Evolutionary conservation across 495 filamentous ascomycete species (phyloP).

Genomic region (Hypomontagnella submonticulosa): DNA sequence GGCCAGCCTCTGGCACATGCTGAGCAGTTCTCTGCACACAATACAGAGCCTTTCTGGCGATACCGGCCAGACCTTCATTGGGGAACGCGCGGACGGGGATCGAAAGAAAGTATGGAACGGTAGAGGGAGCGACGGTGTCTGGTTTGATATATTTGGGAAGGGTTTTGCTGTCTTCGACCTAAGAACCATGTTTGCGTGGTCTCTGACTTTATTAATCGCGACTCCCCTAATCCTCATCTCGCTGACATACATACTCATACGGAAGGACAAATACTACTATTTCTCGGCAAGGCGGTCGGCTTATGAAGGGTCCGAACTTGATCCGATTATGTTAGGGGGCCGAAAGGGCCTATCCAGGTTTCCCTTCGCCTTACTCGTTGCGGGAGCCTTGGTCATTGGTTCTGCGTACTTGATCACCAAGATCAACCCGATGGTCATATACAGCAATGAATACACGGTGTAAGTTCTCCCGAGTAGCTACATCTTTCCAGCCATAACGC

Average conservation of each 20-base stretch:
- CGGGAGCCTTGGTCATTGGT: slow-evolving; percentile 75
- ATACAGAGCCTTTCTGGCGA: slow-evolving; percentile 76
- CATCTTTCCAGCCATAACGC: neutral
- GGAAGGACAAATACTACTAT: slow-evolving; percentile 85
- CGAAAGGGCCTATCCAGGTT: slow-evolving; percentile 86
- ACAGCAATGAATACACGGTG: slow-evolving; percentile 86
- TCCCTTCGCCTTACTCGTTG: slow-evolving; percentile 77
- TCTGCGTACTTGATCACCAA: slow-evolving; percentile 80
- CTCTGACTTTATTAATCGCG: slow-evolving; percentile 81
- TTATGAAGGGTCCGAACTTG: slow-evolving; percentile 67
- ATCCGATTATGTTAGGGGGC: slow-evolving; percentile 73
- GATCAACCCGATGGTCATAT: slow-evolving; percentile 86
- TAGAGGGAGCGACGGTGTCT: slow-evolving; percentile 77
- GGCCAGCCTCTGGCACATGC: slow-evolving; percentile 92
- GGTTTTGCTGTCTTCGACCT: slow-evolving; percentile 82
- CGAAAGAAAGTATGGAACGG: slow-evolving; percentile 72
- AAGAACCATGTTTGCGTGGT: slow-evolving; percentile 86
- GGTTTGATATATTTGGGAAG: slow-evolving; percentile 93
- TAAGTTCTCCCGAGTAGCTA: slow-evolving; percentile 47
- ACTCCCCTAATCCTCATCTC: slow-evolving; percentile 76
- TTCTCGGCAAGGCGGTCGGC: slow-evolving; percentile 67
- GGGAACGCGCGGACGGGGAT: slow-evolving; percentile 64
- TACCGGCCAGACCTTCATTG: slow-evolving; percentile 71
- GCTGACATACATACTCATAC: slow-evolving; percentile 72
- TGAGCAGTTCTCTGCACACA: slow-evolving; percentile 80